Percentiles rank a stretch among this genome's conserved stretches.
phyloP scores from a whole-genome alignment of 345 rosid species.

The Boechera retrofracta region DNA sequence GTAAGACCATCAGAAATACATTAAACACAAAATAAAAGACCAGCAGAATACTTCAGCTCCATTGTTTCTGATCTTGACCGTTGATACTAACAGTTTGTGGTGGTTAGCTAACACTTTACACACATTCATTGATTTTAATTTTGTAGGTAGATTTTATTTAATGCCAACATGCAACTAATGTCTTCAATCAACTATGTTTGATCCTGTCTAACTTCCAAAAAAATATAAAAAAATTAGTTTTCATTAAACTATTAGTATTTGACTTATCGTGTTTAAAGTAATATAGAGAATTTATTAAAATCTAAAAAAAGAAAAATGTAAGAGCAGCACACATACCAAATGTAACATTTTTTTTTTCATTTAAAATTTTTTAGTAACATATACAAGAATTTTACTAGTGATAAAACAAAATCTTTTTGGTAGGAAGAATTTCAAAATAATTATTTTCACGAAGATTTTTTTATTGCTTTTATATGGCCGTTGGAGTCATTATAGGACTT shows the following conservation, averaged over 20 bases:
- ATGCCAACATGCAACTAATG: not conserved
- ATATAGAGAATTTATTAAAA: no score
- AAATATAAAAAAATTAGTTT: not conserved
- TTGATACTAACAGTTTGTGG: not conserved
- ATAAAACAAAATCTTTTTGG: not conserved
- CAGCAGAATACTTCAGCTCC: not conserved
- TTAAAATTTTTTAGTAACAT: no score
- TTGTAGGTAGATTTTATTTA: not conserved
- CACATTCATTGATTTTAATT: not conserved
- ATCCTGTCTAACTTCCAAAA: not conserved
- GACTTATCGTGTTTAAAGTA: no score
- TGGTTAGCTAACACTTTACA: not conserved
- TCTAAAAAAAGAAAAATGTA: no score
- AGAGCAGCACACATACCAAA: no score
- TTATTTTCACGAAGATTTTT: no score
- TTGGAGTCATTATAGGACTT: no score
- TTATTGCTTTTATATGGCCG: no score
- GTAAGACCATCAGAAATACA: not conserved
- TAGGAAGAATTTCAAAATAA: not conserved
- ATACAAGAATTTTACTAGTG: not conserved
- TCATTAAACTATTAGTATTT: not conserved
- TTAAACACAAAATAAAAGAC: not conserved
- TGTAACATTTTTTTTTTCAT: no score
- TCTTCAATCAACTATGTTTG: not conserved
- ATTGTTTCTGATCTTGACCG: constrained; percentile 8